Base-by-base conservation (phyloP, 371 early-diverging fungal genomes). In the Actinomucor elegans region DNA sequence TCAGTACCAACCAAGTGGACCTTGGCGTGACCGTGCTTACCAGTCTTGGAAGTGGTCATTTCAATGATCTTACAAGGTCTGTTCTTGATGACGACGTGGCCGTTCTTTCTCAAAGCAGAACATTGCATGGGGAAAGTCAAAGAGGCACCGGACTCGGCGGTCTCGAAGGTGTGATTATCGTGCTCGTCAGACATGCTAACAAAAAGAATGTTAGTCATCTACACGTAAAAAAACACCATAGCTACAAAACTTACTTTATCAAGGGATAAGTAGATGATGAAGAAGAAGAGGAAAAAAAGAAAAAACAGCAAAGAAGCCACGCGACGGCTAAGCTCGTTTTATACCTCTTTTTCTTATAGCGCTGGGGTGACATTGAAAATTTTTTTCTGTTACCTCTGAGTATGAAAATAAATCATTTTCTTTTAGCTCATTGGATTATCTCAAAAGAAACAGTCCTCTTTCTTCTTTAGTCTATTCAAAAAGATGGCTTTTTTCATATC, bases 11-110 rank as follows among this genome's bases (percentile, higher is more conserved):
- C 90, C 79, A 96, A 78, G 84, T 98, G 87, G 66, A 98, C 97
- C 94, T 98, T 97, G 81, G 98, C 98, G 91, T 98, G 98, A 63
- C 98, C 98, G 94, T 98, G 98, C 95, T 98, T 98, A 75, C 98
- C 92, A 58, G 92, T 92, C 88, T 92, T 93, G 80, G 93, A 92
- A 76, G 93, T 93, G 55, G 91, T 89, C 94, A 93, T 92, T 71
- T 97, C 97, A 50, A 97, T 91, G 58, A 98, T 96, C 93, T 97
- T 98, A 89, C 98, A 98, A 70, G 98, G 98, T 66, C 97, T 94
- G 53, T 93, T 93, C 91, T 97, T 98, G 79, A 98, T 91, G 63
- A 93, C 88, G 60, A 98, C 98, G 83, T 90, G 89, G 29, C 97
- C 98, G 87, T 90, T 90, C 93, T 97, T 98, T 79, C 98, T 91